These are phyloP conservation scores for Phytophthora pluvialis DNA, from an alignment of 352 stramenopile genomes.

Conservation along the genomic window DNA sequence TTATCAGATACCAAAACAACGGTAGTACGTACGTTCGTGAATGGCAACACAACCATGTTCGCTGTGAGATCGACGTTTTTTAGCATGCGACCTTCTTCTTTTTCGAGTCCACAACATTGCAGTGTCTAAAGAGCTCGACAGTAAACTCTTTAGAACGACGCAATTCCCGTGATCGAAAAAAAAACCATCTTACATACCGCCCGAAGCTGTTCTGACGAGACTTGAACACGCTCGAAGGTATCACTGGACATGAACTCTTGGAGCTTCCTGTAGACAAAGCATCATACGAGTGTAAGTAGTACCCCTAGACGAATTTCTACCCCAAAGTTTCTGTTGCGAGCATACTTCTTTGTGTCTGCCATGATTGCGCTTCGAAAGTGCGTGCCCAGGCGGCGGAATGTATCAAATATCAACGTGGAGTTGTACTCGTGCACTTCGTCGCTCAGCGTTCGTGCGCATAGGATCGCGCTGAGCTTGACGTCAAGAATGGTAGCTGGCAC, in stretches of 20 bases:
- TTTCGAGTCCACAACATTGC: slow-evolving; percentile 59
- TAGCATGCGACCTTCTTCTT: slow-evolving; percentile 59
- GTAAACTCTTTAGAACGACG: not conserved
- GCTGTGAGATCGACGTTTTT: slow-evolving; percentile 59
- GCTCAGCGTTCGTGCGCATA: slow-evolving; percentile 61
- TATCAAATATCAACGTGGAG: slow-evolving; percentile 64
- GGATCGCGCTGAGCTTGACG: slow-evolving; percentile 70
- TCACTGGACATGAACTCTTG: slow-evolving; percentile 68
- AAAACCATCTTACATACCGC: slow-evolving; percentile 34
- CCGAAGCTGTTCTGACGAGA: slow-evolving; percentile 50
- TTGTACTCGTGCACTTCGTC: slow-evolving; percentile 85
- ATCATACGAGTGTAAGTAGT: not conserved
- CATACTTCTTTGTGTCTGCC: slow-evolving; percentile 68
- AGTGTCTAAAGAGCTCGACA: slow-evolving; percentile 42
- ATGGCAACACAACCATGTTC: slow-evolving; percentile 62
- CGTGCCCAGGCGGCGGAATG: slow-evolving; percentile 61
- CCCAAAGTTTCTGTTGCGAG: too few species aligned
- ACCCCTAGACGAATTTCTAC: too few species aligned
- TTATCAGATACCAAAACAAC: not conserved
- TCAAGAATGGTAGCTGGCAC: slow-evolving; percentile 62
- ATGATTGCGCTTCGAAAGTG: slow-evolving; percentile 71
- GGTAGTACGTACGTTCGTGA: slow-evolving; percentile 64
- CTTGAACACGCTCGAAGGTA: slow-evolving; percentile 69
- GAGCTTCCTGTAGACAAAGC: slow-evolving; percentile 50
- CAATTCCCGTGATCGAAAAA: too few species aligned